Evolutionary conservation across 805 yeast genomes (phyloP), one percentile per base, ranked within the genome.

Genomic region (Candida succiphila): DNA sequence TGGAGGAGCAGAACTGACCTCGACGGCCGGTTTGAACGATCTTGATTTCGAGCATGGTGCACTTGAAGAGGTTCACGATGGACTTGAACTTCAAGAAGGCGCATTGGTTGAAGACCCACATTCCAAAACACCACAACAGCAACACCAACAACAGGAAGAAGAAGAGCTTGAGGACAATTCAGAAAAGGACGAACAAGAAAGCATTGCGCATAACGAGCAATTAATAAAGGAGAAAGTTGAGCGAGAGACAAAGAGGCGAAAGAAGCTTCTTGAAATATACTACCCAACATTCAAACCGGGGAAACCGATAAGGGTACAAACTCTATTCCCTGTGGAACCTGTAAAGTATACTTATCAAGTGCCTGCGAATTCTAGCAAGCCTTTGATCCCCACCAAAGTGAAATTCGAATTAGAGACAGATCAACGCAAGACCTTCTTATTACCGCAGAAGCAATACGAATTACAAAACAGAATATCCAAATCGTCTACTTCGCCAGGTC

Each of bases 331-430:
- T 1, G 64, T 51, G 8, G 53, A 67, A 9, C 82, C 88, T 1
- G 56, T 61, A 14, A 65, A 65, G 36, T 72, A 71, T 42, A 58
- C 60, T 22, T 75, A 69, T 33, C 75, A 75, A 27, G 58, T 61
- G 17, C 80, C 85, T 1, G 53, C 65, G 4, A 53, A 53, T 6
- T 48, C 51, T 16, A 42, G 49, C 10, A 62, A 59, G 37, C 72
- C 78, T 3, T 48, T 77, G 24, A 54, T 75, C 1, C 92, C 94
- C 0, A 63, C 75, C 7, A 71, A 75, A 35, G 44, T 75, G 17
- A 54, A 61, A 4, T 60, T 84, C 17, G 89, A 84, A 38, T 64
- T 76, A 1, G 83, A 72, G 24, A 49, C 67, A 6, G 94, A 84
- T 49, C 70, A 75, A 34, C 56, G 72, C 30, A 69, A 67, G 39